phyloP scores from a whole-genome alignment of 768 basidiomycete genomes.

The Kwoniella botswanensis region DNA sequence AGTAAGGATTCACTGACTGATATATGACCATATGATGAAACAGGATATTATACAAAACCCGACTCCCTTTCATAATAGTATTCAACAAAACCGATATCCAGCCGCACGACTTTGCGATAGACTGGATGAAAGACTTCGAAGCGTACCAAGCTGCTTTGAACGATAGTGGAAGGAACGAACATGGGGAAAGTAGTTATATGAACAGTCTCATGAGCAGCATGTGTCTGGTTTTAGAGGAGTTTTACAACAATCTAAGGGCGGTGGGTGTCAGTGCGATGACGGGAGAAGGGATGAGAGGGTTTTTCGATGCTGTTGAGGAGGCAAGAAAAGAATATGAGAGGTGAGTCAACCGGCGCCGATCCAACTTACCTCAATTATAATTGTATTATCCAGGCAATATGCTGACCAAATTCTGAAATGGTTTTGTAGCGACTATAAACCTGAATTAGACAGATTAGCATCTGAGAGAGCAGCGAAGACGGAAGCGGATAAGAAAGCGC shows the following conservation, averaged over 20 bases:
- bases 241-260: slow-evolving; percentile 92
- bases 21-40: not conserved
- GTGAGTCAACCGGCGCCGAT: slow-evolving; percentile 61
- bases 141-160: slow-evolving; percentile 87
- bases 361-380: not conserved
- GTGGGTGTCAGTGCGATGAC: slow-evolving; percentile 97
- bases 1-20: not conserved
- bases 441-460: slow-evolving; percentile 76
- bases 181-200: slow-evolving; percentile 86
- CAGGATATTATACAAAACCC: slow-evolving; percentile 97
- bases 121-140: slow-evolving; percentile 99
- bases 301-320: slow-evolving; percentile 87
- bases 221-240: slow-evolving; percentile 97
- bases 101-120: slow-evolving; percentile 85
- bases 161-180: slow-evolving; percentile 71
- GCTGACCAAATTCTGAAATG: not conserved
- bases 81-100: slow-evolving; percentile 98
- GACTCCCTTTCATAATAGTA: slow-evolving; percentile 93
- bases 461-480: slow-evolving; percentile 53
- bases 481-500: slow-evolving; percentile 55
- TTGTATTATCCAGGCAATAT: not conserved
- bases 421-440: slow-evolving; percentile 77
- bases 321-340: slow-evolving; percentile 85
- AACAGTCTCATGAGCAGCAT: slow-evolving; percentile 98
- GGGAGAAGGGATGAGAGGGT: slow-evolving; percentile 88